Base-by-base conservation (phyloP, 495 filamentous ascomycete species). In the Penicillium turbatum region DNA sequence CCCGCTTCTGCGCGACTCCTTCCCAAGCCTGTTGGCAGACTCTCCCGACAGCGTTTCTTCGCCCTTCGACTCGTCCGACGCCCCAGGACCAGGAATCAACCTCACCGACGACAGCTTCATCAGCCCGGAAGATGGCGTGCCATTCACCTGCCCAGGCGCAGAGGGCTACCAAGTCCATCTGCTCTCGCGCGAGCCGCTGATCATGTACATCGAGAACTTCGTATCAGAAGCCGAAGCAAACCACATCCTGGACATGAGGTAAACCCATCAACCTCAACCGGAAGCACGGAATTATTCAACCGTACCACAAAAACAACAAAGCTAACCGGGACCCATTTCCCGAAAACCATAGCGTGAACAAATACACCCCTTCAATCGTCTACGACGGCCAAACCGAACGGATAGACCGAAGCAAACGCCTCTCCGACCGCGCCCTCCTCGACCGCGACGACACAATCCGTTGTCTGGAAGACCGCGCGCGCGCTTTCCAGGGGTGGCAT, bases 401-500 rank as follows among this genome's bases (percentile, higher is more conserved):
- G 5, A 55, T 78, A 37, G 75, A 83, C 56, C 68, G 74, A 9
- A 55, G 64, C 0, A 68, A 79, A 34, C 80, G 83, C 11, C 70
- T 76, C 55, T 84, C 82, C 24, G 77, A 82, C 60, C 80, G 81
- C 51, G 80, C 83, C 13, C 71, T 81, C 11, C 72, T 86, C 37
- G 70, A 74, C 21, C 80, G 81, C 64, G 80, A 86, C 65, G 61
- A 71, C 35, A 72, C 79, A 1, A 82, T 88, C 4, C 79, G 81
- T 30, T 89, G 87, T 70, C 81, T 89, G 53, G 84, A 87, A 58
- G 69, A 77, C 26, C 85, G 87, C 34, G 87, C 87, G 8, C 75
- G 82, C 9, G 45, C 73, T n/a, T 86, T 90, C 67, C 86, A 89
- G 56, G 87, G 87, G 65, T 86, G 81, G 82, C 72, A 73, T 1